These are phyloP conservation scores for Hemisphaericaspora xylofermentans DNA, from an alignment of 1,139 yeast genomes.

Conservation along the genomic window DNA sequence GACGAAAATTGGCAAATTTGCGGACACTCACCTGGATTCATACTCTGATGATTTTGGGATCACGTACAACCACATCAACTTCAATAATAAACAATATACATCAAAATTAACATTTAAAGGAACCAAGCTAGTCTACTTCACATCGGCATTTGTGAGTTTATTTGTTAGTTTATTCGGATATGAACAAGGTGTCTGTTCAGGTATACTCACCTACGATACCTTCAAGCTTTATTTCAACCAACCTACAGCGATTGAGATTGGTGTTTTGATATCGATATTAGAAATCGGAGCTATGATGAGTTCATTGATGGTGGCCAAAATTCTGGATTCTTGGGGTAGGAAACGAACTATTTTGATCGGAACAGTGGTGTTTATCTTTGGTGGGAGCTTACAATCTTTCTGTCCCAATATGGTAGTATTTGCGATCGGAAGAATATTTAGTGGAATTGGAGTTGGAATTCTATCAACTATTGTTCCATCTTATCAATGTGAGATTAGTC, in stretches of 20 bases:
- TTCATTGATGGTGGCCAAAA: conserved; percentile 46
- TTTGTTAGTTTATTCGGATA: conserved; percentile 87
- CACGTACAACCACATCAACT: conserved; percentile 38
- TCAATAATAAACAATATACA: conserved; percentile 37
- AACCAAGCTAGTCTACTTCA: conserved; percentile 58
- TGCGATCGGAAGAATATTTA: conserved; percentile 49
- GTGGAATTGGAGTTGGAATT: conserved; percentile 55
- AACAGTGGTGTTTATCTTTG: conserved; percentile 48
- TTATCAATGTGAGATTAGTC: conserved; percentile 57
- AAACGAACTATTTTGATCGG: conserved; percentile 50
- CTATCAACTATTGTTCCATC: conserved; percentile 54
- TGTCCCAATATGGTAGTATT: conserved; percentile 43
- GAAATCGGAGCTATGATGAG: conserved; percentile 55
- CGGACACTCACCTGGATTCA: background rate
- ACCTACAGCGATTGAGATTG: conserved; percentile 48
- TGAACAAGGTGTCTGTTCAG: conserved; percentile 91
- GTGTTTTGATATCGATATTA: conserved; percentile 49
- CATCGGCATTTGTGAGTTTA: conserved; percentile 76
- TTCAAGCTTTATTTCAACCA: conserved; percentile 43
- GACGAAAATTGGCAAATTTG: background rate
- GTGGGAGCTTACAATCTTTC: conserved; percentile 51
- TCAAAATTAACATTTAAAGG: conserved; percentile 38
- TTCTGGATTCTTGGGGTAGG: conserved; percentile 48
- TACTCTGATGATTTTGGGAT: conserved; percentile 35
- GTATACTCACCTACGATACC: conserved; percentile 54